These are phyloP conservation scores for Melampsora larici-populina DNA, from an alignment of 1,284 basidiomycete species.

Conservation along the genomic window DNA sequence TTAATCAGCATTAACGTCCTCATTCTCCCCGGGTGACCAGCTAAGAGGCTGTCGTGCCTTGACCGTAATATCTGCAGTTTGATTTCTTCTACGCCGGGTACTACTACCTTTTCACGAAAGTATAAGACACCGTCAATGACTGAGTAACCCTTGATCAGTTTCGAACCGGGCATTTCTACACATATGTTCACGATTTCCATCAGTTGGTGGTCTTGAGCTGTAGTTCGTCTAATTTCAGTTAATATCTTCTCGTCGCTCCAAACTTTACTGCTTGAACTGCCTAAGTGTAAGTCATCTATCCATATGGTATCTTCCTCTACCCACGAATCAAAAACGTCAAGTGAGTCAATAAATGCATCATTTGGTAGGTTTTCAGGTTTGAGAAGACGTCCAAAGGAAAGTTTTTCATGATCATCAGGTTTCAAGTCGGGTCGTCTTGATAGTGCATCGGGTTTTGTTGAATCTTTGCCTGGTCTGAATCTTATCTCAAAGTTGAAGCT, in stretches of 20 bases:
- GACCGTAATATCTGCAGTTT: background rate
- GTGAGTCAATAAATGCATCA: background rate
- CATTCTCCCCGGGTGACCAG: no score
- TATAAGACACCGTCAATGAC: background rate
- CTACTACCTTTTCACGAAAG: background rate
- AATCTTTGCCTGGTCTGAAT: background rate
- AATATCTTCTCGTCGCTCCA: background rate
- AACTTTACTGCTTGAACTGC: background rate
- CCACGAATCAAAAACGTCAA: background rate
- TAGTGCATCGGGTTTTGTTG: background rate
- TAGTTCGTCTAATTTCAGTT: background rate
- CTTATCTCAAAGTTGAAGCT: background rate
- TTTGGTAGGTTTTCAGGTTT: background rate
- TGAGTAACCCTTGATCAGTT: background rate
- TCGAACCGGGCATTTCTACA: no score
- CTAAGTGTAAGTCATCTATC: background rate
- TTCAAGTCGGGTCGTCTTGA: background rate
- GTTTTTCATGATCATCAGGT: background rate
- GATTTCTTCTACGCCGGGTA: background rate
- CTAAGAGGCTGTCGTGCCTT: no score
- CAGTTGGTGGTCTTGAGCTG: background rate
- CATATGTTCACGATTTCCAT: background rate
- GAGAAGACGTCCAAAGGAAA: background rate
- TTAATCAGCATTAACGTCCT: no score
- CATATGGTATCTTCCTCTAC: background rate